A percentile compares a stretch with the other conserved stretches of the same genome.
Conservation (phyloP, 1,284 basidiomycete genomes). For the Kalmanozyma brasiliensis region DNA sequence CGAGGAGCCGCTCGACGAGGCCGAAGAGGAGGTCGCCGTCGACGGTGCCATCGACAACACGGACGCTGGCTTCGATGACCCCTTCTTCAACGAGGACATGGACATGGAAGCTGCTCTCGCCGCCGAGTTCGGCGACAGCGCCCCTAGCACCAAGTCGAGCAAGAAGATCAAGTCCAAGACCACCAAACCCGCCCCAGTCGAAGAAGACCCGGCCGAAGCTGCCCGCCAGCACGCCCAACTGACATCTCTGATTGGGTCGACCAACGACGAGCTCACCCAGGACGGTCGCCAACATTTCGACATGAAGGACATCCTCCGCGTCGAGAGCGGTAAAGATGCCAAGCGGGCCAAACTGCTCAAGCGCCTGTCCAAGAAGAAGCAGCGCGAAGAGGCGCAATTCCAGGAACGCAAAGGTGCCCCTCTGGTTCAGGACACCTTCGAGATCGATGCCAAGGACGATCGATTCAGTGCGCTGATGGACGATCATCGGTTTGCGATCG, state of each 20-base stretch:
- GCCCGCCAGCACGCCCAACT: conserved; percentile 38
- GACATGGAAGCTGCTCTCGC: conserved; percentile 64
- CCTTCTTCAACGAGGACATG: conserved; percentile 70
- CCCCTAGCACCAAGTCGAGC: conserved; percentile 67
- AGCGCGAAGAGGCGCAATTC: conserved; percentile 38
- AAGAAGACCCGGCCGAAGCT: conserved; percentile 27
- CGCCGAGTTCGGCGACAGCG: conserved; percentile 64
- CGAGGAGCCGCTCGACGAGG: conserved; percentile 21
- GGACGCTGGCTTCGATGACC: conserved; percentile 71
- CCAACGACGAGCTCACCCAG: conserved; percentile 49
- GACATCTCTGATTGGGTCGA: conserved; percentile 41
- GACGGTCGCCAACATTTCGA: conserved; percentile 78
- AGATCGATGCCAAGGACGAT: conserved; percentile 84
- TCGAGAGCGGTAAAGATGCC: conserved; percentile 75
- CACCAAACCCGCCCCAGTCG: not conserved
- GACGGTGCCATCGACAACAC: conserved; percentile 21
- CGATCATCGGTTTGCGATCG: conserved; percentile 91
- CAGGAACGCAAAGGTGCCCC: conserved; percentile 68
- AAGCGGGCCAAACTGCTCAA: conserved; percentile 54
- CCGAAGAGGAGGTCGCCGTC: conserved; percentile 7
- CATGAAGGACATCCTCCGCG: conserved; percentile 87
- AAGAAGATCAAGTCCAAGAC: conserved; percentile 23
- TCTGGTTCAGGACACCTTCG: conserved; percentile 72
- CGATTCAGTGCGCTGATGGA: conserved; percentile 89
- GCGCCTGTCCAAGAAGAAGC: conserved; percentile 52